Evolutionary conservation across 352 stramenopile genomes (phyloP).

Genomic region (Phytopythium litorale): DNA sequence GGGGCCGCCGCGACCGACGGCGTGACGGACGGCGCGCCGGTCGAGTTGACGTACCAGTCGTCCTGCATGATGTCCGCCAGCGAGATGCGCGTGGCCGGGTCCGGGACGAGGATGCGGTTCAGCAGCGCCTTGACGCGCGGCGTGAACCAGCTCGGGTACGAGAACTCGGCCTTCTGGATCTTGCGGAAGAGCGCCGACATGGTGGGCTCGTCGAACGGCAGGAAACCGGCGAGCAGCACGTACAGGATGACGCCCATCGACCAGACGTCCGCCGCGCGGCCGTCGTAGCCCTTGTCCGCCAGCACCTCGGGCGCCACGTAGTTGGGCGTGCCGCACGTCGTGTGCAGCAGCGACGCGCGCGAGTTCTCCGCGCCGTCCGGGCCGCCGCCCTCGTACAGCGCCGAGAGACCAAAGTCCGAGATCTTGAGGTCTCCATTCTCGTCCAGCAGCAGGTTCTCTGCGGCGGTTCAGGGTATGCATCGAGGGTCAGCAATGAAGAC

Average conservation of each 20-base stretch:
- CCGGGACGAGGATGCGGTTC: conserved; percentile 91
- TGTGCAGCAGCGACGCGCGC: conserved; percentile 90
- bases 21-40: conserved; percentile 20
- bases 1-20: conserved; percentile 12
- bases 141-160: conserved; percentile 93
- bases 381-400: conserved; percentile 85
- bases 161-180: conserved; percentile 96
- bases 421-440: conserved; percentile 98
- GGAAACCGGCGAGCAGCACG: conserved; percentile 89
- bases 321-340: conserved; percentile 96
- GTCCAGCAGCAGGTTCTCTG: conserved; percentile 96
- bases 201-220: conserved; percentile 94
- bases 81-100: conserved; percentile 85
- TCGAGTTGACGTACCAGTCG: conserved; percentile 84
- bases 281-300: conserved; percentile 93
- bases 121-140: conserved; percentile 86
- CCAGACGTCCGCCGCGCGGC: conserved; percentile 94
- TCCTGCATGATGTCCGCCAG: conserved; percentile 89
- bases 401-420: conserved; percentile 98
- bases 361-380: conserved; percentile 80
- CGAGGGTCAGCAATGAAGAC: not conserved
- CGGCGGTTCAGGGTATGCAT: not conserved
- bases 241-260: conserved; percentile 99
- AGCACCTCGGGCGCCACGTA: conserved; percentile 95
- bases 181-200: conserved; percentile 96